phyloP scores from a whole-genome alignment of 1,284 basidiomycete genomes.

The Ceratorhiza oryzae-sativae region DNA sequence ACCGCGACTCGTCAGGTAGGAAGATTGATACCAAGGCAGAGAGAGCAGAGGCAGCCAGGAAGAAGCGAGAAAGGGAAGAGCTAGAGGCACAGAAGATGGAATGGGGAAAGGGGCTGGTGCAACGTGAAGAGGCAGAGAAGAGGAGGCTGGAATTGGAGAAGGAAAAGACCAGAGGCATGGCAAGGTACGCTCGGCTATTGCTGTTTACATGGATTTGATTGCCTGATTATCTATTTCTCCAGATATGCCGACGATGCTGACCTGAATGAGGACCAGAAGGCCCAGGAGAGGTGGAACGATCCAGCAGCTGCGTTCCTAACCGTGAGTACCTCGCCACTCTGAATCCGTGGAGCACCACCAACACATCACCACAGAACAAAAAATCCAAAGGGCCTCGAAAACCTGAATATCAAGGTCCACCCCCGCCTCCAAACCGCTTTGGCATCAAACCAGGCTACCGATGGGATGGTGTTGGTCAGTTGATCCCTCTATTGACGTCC shows the following conservation, averaged over 20 bases:
- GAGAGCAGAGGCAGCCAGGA: slow-evolving; percentile 77
- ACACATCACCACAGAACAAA: slow-evolving; percentile 64
- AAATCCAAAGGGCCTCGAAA: slow-evolving; percentile 73
- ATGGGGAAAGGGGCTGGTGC: slow-evolving; percentile 95
- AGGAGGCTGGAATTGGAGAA: slow-evolving; percentile 69
- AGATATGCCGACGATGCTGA: slow-evolving; percentile 80
- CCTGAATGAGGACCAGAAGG: slow-evolving; percentile 82
- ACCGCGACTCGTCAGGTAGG: slow-evolving; percentile 88
- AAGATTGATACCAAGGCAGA: slow-evolving; percentile 89
- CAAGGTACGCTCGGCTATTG: slow-evolving; percentile 57
- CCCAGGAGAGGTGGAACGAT: slow-evolving; percentile 90
- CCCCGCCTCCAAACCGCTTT: slow-evolving; percentile 93
- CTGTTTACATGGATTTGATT: neutral
- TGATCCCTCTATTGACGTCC: neutral
- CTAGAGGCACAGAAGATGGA: slow-evolving; percentile 90
- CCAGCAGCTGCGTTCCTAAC: slow-evolving; percentile 92
- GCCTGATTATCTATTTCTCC: neutral
- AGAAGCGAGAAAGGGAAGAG: slow-evolving; percentile 80
- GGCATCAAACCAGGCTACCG: slow-evolving; percentile 93
- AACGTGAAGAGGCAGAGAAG: slow-evolving; percentile 79
- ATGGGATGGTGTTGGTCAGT: slow-evolving; percentile 95
- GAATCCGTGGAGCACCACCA: slow-evolving; percentile 1
- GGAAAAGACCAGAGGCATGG: slow-evolving; percentile 71
- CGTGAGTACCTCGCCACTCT: slow-evolving; percentile 57
- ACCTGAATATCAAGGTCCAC: slow-evolving; percentile 87